Evolutionary conservation across 2,329 filamentous ascomycete species (phyloP), one percentile per base, ranked within the genome.

Genomic region (Hirsutella minnesotensis): DNA sequence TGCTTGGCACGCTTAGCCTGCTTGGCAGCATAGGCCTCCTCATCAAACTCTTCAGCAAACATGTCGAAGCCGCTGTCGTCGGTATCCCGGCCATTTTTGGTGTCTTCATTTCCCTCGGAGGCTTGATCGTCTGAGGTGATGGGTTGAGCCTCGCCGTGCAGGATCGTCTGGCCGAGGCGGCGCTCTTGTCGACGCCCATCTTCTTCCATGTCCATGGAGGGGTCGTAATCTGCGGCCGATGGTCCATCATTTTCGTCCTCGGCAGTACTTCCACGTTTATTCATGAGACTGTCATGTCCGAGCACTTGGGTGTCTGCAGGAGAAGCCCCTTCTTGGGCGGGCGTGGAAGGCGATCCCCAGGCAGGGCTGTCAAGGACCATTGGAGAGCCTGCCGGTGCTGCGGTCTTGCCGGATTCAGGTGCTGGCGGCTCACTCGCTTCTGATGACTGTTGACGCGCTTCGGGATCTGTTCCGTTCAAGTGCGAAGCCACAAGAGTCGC

Each of bases 181-280:
- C 78, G 70, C 50, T 81, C 79, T 53, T 85, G 79, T 44, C 82
- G 78, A 46, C 78, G 72, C 53, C 79, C 78, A 52, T 95, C 88
- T 60, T 94, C 86, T 58, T 83, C 73, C 84, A 90, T 92, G 57
- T 95, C 89, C 51, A 81, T 71, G 1, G 81, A 92, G 1, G 89
- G 89, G 56, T 95, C 86, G 58, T 95, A 95, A 60, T 95, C 86
- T 46, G 87, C 88, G 38, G 89, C 89, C n/a, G 88, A 95, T 5
- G 86, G 84, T 7, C 83, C 86, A 53, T 92, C 83, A 49, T 77
- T 74, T 2, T 70, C 67, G 10, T 56, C 50, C 15, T 48, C 47
- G 39, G 66, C 64, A 35, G 53, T 53, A 48, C 67, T 62, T 30
- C 65, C 68, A 52, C 77, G 72, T 5, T 58, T 67, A 56, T 86